Conservation (phyloP, 2,329 filamentous ascomycete species). For the Tolypocladium nubicola region DNA sequence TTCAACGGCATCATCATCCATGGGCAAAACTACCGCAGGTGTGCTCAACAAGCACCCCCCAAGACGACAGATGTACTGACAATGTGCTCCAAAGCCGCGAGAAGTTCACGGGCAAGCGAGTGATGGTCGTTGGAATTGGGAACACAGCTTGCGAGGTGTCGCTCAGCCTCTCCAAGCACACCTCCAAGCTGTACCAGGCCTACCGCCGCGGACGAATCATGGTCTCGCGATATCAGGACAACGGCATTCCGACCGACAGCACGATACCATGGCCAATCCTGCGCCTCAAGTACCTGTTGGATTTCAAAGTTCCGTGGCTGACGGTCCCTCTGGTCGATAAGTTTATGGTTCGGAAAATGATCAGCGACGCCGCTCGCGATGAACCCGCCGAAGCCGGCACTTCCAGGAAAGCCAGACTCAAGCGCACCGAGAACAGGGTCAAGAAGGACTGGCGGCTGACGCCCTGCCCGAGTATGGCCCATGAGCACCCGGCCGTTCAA, state of each 20-base stretch:
- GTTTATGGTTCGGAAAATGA: conserved; percentile 2
- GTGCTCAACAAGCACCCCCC: not conserved
- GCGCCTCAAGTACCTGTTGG: conserved; percentile 3
- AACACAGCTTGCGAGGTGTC: conserved; percentile 23
- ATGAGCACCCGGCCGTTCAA: conserved; percentile 4
- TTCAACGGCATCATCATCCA: conserved; percentile 20
- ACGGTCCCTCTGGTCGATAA: not conserved
- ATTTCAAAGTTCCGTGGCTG: conserved; percentile 1
- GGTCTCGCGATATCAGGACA: conserved; percentile 6
- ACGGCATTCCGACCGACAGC: conserved; percentile 2
- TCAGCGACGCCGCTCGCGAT: conserved; percentile 1
- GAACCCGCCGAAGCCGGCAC: not conserved
- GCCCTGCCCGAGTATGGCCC: conserved; percentile 2
- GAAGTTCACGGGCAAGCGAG: conserved; percentile 19
- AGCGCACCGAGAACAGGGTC: not conserved
- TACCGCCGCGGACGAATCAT: conserved; percentile 14
- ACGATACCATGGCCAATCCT: conserved; percentile 1
- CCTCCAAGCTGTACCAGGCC: conserved; percentile 10
- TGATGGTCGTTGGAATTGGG: conserved; percentile 34
- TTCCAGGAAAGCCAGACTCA: not conserved
- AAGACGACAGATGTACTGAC: not conserved
- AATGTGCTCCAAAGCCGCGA: conserved; percentile 7
- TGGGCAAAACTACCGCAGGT: conserved; percentile 1
- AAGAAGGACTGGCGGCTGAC: conserved; percentile 1
- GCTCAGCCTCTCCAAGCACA: conserved; percentile 19